These are phyloP conservation scores for Cystobasidiopsis lactophilus DNA, from an alignment of 768 basidiomycete genomes.

Conservation along the genomic window DNA sequence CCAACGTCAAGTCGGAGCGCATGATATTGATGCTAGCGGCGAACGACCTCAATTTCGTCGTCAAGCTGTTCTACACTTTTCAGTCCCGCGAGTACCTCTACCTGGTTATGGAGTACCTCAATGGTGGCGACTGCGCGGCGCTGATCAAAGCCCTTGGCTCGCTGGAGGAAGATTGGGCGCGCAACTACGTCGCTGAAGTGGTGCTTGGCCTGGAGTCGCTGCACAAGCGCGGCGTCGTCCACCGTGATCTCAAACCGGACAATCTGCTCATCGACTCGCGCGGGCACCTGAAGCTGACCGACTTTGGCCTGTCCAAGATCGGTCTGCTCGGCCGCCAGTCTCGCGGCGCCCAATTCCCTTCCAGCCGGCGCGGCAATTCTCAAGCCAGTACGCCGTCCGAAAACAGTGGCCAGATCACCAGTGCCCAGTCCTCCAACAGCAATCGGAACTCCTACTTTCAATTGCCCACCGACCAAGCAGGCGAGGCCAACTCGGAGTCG, in stretches of 20 bases:
- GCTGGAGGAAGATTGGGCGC: conserved; percentile 88
- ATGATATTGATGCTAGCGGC: conserved; percentile 99
- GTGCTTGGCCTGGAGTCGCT: conserved; percentile 85
- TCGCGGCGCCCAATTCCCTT: conserved; percentile 29
- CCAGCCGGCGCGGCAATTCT: conserved; percentile 22
- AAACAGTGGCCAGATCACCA: conserved; percentile 24
- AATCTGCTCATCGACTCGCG: conserved; percentile 91
- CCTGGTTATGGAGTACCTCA: conserved; percentile 97
- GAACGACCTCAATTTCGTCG: conserved; percentile 71
- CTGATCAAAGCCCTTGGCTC: conserved; percentile 87
- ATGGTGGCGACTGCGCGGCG: conserved; percentile 92
- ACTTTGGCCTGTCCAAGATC: conserved; percentile 89
- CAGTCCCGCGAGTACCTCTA: conserved; percentile 98
- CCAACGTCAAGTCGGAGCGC: conserved; percentile 96
- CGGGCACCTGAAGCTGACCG: conserved; percentile 91
- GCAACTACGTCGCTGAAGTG: conserved; percentile 88
- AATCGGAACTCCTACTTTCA: conserved; percentile 25
- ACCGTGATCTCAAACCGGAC: conserved; percentile 96
- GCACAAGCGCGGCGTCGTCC: conserved; percentile 84
- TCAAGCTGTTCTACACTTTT: conserved; percentile 94
- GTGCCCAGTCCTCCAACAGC: conserved; percentile 14
- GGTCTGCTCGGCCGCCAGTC: conserved; percentile 96
- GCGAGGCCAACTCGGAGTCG: conserved; percentile 41
- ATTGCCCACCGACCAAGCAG: conserved; percentile 10
- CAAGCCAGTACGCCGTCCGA: conserved; percentile 13